Evolutionary conservation across 169 alveolate species (phyloP).

Genomic region (Cryptosporidium sp.): DNA sequence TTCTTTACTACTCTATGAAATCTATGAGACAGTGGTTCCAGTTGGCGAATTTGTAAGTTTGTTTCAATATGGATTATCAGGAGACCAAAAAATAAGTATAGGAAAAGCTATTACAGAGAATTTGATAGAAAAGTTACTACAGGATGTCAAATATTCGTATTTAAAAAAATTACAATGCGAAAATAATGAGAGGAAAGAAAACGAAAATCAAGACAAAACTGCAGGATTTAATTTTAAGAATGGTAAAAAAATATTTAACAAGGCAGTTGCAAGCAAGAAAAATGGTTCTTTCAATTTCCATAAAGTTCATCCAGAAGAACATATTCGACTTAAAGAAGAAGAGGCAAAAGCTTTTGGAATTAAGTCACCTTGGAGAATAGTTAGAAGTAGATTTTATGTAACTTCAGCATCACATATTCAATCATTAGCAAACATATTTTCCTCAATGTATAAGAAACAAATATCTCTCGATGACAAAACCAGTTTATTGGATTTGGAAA

Average conservation of each 20-base stretch:
- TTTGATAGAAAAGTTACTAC: slow-evolving; percentile 20
- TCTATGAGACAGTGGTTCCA: slow-evolving; percentile 37
- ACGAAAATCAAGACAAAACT: background rate
- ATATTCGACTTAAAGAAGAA: slow-evolving; percentile 83
- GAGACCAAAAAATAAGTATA: slow-evolving; percentile 11
- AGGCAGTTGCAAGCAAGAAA: background rate
- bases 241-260: background rate
- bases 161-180: background rate
- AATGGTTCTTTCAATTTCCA: background rate
- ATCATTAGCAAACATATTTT: slow-evolving; percentile 82
- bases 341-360: slow-evolving; percentile 88
- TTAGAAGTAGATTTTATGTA: slow-evolving; percentile 90
- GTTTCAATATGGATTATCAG: slow-evolving; percentile 50
- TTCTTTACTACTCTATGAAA: slow-evolving; percentile 18
- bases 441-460: background rate
- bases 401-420: slow-evolving; percentile 90
- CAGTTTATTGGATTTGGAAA: slow-evolving; percentile 76
- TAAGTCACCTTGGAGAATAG: slow-evolving; percentile 88
- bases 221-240: background rate
- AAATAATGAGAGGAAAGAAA: background rate
- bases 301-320: slow-evolving; percentile 80
- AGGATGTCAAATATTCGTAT: slow-evolving; percentile 32
- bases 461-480: slow-evolving; percentile 81
- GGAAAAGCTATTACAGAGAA: slow-evolving; percentile 16
- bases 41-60: slow-evolving; percentile 39